These are phyloP conservation scores for Aspergillus ostianus DNA, from an alignment of 495 filamentous ascomycete species.

Conservation along the genomic window DNA sequence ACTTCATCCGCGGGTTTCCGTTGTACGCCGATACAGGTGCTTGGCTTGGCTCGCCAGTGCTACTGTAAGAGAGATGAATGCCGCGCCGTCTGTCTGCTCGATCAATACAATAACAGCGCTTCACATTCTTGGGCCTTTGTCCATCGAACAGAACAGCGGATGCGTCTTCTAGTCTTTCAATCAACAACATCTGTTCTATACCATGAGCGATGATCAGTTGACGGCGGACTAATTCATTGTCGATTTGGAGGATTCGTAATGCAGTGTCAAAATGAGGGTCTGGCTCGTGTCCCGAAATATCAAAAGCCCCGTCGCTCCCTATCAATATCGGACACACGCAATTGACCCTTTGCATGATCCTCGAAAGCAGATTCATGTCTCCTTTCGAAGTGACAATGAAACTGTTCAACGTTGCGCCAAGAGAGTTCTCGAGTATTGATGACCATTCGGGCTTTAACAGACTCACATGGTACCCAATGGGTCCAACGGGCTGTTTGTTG, in stretches of 20 bases:
- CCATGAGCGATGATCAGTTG: slow-evolving; percentile 78
- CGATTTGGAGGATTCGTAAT: slow-evolving; percentile 76
- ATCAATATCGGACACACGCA: slow-evolving; percentile 66
- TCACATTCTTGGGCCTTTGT: slow-evolving; percentile 64
- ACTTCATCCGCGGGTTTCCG: slow-evolving; percentile 70
- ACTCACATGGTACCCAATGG: slow-evolving; percentile 72
- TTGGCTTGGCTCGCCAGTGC: slow-evolving; percentile 53
- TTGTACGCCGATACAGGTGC: slow-evolving; percentile 51
- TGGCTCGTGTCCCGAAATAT: slow-evolving; percentile 69
- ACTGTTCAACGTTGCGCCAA: slow-evolving; percentile 62
- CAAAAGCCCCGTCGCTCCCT: slow-evolving; percentile 54
- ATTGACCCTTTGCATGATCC: slow-evolving; percentile 58
- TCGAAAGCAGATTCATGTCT: slow-evolving; percentile 62
- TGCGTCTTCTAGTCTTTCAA: slow-evolving; percentile 64
- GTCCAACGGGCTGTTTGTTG: slow-evolving; percentile 71
- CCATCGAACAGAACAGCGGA: slow-evolving; percentile 67
- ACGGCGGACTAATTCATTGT: slow-evolving; percentile 72
- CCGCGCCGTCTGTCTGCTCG: slow-evolving; percentile 61
- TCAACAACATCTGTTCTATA: slow-evolving; percentile 82
- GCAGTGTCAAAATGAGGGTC: slow-evolving; percentile 70
- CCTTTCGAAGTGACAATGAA: slow-evolving; percentile 78
- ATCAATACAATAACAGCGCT: slow-evolving; percentile 62
- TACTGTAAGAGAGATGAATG: slow-evolving; percentile 56
- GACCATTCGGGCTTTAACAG: slow-evolving; percentile 81
- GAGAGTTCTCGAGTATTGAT: slow-evolving; percentile 70